Evolutionary conservation across 345 rosid species (phyloP).

Genomic region (Camelina laxa): DNA sequence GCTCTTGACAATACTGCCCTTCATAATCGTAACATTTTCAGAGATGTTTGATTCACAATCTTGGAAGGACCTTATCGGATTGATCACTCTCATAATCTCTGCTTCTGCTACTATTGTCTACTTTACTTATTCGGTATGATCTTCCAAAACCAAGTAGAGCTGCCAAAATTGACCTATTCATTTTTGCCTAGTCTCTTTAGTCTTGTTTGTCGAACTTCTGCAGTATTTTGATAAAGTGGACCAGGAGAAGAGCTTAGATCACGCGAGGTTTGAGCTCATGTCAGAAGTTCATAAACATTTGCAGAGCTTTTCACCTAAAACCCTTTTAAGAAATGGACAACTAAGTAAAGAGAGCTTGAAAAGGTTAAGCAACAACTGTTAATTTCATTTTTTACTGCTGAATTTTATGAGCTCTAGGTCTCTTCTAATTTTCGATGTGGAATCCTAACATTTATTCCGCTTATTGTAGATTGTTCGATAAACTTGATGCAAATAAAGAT

Average conservation of each 20-base stretch:
- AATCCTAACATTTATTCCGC: neutral
- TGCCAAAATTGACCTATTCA: neutral
- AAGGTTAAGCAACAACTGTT: neutral
- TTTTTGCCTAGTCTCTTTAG: neutral
- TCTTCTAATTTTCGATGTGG: neutral
- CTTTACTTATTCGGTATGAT: conserved; percentile 40
- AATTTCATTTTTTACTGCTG: too few species aligned
- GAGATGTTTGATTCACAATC: conserved; percentile 22
- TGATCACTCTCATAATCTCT: conserved; percentile 39
- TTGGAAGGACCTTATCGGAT: conserved; percentile 10
- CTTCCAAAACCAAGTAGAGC: too few species aligned
- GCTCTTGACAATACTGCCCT: conserved; percentile 38
- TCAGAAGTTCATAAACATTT: conserved; percentile 40
- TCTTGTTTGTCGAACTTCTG: neutral
- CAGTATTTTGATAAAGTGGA: conserved; percentile 32
- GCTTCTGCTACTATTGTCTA: conserved; percentile 34
- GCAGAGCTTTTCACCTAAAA: conserved; percentile 32
- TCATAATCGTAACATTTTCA: conserved; percentile 34
- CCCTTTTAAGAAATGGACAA: conserved; percentile 29
- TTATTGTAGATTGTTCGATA: conserved; percentile 33
- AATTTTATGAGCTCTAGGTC: too few species aligned
- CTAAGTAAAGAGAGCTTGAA: conserved; percentile 28
- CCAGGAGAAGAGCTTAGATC: conserved; percentile 34
- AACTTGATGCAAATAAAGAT: conserved; percentile 36
- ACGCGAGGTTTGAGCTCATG: conserved; percentile 39